Evolutionary conservation across 495 filamentous ascomycete genomes (phyloP), one percentile per base, ranked within the genome.

Genomic region (Aspergillus incahuasiensis): DNA sequence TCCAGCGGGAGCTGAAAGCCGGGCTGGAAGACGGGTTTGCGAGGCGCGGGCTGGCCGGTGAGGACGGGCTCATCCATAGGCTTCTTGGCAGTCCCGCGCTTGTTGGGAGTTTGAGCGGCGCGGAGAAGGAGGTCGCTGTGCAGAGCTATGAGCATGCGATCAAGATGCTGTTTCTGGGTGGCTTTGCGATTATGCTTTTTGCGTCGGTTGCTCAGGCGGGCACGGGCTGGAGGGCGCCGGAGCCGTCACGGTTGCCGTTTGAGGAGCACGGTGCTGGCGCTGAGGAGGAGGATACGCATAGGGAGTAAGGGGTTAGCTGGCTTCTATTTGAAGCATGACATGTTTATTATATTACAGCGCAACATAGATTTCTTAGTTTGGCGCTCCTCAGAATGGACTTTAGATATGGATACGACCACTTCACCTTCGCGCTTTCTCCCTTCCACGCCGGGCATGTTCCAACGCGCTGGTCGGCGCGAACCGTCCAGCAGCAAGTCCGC

Each of bases 41-140:
- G 5, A 73, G 81, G 5, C 77, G 76, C 20, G 78, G 71, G 0
- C 48, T 84, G 24, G 63, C 64, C 20, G 68, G 79, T 13, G 62
- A 63, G 20, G 71, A 77, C 21, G 77, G 82, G 20, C 68, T 91
- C 15, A 76, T 91, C 9, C 75, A 75, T 8, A 78, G 76, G 41
- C 67, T 92, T 39, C 73, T 89, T 0, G 88, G 88, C 0, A 87
- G 84, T 58, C 89, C 88, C 5, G 83, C 82, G 0, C 63, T 81
- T 4, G 86, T 90, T 0, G 72, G 68, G 40, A 58, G 63, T 0
- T 60, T 91, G 47, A 66, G 60, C 0, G 79, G 75, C 0, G 63
- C 63, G 0, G 87, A 89, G 68, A 79, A 70, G 40, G 61, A 65
- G 3, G 70, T 90, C n/a, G 88, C 88, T 0, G 72, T 88, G 0